Conservation (phyloP, 805 yeast species). For the Monosporozyma solicola region DNA sequence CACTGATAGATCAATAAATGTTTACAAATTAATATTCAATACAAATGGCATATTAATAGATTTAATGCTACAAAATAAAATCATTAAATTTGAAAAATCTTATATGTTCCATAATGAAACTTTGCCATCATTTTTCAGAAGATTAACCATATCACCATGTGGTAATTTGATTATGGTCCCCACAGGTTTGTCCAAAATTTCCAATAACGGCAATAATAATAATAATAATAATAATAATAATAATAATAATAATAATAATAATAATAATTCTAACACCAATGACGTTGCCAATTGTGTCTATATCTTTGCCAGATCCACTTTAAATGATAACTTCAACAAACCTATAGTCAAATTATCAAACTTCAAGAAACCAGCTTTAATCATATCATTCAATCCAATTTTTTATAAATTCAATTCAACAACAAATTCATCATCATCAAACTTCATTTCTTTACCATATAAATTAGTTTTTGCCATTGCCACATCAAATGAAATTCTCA, state of each 20-base stretch:
- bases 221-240: conserved; percentile 6
- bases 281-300: conserved; percentile 57
- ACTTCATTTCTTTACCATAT: conserved; percentile 49
- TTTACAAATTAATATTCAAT: conserved; percentile 37
- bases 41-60: conserved; percentile 9
- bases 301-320: conserved; percentile 63
- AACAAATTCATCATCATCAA: conserved; percentile 20
- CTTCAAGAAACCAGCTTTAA: conserved; percentile 75
- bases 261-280: not conserved
- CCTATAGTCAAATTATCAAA: conserved; percentile 81
- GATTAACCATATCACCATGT: conserved; percentile 83
- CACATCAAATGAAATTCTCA: conserved; percentile 71
- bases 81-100: conserved; percentile 46
- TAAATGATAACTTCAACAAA: conserved; percentile 37
- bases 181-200: conserved; percentile 49
- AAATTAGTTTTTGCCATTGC: conserved; percentile 88
- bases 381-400: conserved; percentile 66
- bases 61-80: conserved; percentile 31
- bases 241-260: no score
- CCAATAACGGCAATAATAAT: conserved; percentile 12
- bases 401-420: conserved; percentile 31
- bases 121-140: conserved; percentile 79
- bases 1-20: conserved; percentile 74
- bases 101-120: conserved; percentile 76
- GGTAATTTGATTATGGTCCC: conserved; percentile 75